A percentile compares a stretch with the other conserved stretches of the same genome.
phyloP scores from a whole-genome alignment of 1,284 basidiomycete species.

The Neonothopanus nambi region DNA sequence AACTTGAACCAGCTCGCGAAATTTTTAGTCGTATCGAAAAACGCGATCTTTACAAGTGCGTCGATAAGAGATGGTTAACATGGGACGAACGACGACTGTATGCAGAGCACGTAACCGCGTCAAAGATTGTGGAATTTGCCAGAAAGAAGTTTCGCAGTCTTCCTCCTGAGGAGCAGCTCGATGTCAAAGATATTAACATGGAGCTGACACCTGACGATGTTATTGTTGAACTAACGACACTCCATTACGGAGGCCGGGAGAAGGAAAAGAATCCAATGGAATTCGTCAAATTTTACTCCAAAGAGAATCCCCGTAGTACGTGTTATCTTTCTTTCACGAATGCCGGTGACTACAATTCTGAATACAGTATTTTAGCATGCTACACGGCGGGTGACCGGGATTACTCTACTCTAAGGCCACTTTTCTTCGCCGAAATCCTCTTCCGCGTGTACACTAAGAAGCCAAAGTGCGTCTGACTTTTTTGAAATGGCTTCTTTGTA shows the following conservation, averaged over 20 bases:
- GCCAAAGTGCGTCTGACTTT: slow-evolving; percentile 31
- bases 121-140: slow-evolving; percentile 52
- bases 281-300: slow-evolving; percentile 71
- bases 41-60: slow-evolving; percentile 67
- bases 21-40: slow-evolving; percentile 60
- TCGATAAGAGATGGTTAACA: slow-evolving; percentile 66
- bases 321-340: slow-evolving; percentile 29
- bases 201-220: slow-evolving; percentile 50
- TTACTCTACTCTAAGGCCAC: slow-evolving; percentile 63
- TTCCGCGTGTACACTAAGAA: slow-evolving; percentile 72
- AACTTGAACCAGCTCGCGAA: slow-evolving; percentile 52
- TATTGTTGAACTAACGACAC: slow-evolving; percentile 57
- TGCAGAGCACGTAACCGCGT: slow-evolving; percentile 48
- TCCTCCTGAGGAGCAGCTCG: slow-evolving; percentile 17
- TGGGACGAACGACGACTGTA: slow-evolving; percentile 45
- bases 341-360: neutral
- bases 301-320: slow-evolving; percentile 52
- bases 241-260: slow-evolving; percentile 83
- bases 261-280: slow-evolving; percentile 67
- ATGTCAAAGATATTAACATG: slow-evolving; percentile 26
- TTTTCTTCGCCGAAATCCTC: slow-evolving; percentile 61
- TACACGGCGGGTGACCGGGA: slow-evolving; percentile 51
- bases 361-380: slow-evolving; percentile 34
- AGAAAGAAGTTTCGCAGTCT: slow-evolving; percentile 25
- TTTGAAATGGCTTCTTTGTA: no score